phyloP scores from a whole-genome alignment of 139 green algal species.

The Haematococcus lacustris region DNA sequence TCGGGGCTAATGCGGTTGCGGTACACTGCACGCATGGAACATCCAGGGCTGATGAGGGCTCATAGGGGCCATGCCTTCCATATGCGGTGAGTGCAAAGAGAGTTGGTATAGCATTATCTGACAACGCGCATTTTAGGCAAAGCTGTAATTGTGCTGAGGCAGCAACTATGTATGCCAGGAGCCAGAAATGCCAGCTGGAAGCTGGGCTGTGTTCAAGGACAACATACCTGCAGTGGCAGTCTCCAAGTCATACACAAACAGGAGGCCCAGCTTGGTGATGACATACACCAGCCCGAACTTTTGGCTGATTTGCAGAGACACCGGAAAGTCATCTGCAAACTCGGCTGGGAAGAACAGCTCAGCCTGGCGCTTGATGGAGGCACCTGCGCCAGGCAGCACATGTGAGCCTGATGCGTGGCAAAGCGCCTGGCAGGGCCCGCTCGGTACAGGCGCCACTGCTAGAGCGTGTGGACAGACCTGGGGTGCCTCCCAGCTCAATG shows the following conservation, averaged over 20 bases:
- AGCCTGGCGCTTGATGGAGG: slow-evolving; percentile 56
- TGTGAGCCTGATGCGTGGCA: not conserved
- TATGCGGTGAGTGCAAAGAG: too few relatives aligned
- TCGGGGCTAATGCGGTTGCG: slow-evolving; percentile 91
- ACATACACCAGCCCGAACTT: slow-evolving; percentile 69
- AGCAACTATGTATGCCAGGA: too few relatives aligned
- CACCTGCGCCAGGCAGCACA: slow-evolving; percentile 10
- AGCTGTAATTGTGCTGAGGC: too few relatives aligned
- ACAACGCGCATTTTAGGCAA: too few relatives aligned
- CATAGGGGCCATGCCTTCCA: too few relatives aligned
- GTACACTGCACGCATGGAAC: slow-evolving; percentile 96
- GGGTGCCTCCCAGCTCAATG: slow-evolving; percentile 88
- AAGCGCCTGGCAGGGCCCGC: not conserved
- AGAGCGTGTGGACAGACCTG: slow-evolving; percentile 45
- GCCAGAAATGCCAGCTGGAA: too few relatives aligned
- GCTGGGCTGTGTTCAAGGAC: too few relatives aligned
- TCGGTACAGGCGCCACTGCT: too few relatives aligned
- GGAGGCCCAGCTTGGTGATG: slow-evolving; percentile 94
- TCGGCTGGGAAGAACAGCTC: slow-evolving; percentile 99
- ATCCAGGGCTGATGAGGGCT: too few relatives aligned
- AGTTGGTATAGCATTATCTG: too few relatives aligned
- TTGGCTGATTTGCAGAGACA: slow-evolving; percentile 74
- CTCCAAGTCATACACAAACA: slow-evolving; percentile 99
- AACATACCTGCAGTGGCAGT: slow-evolving; percentile 83
- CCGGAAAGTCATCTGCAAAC: slow-evolving; percentile 98